A percentile compares a stretch with the other conserved stretches of the same genome.
Conservation (phyloP, 805 yeast species). For the Wickerhamiella azyma region DNA sequence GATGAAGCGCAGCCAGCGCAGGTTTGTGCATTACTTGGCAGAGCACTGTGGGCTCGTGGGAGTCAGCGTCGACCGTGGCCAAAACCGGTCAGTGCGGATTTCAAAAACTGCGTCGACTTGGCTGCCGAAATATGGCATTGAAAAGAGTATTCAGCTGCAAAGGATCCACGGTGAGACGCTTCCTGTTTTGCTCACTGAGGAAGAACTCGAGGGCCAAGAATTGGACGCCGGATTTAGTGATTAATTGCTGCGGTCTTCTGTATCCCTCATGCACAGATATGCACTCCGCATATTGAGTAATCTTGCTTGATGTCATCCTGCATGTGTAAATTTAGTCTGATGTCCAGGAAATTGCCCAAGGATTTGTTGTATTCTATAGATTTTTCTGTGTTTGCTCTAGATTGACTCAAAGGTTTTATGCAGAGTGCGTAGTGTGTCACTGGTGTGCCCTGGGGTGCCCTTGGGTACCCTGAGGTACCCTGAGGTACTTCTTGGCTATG, state of each 20-base stretch:
- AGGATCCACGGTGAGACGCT: constrained; percentile 3
- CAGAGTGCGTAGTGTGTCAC: too few species aligned
- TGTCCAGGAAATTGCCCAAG: too few species aligned
- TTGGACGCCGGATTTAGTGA: constrained; percentile 6
- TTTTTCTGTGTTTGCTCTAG: too few species aligned
- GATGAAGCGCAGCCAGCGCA: constrained; percentile 57
- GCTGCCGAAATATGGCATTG: constrained; percentile 10
- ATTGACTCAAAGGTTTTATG: too few species aligned
- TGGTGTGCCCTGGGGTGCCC: too few species aligned
- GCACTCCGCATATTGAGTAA: constrained; percentile 2
- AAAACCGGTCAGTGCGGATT: constrained; percentile 33
- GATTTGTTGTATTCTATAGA: too few species aligned
- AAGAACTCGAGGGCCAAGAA: not conserved
- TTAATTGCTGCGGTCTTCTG: not conserved
- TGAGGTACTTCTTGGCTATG: too few species aligned
- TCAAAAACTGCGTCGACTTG: constrained; percentile 9
- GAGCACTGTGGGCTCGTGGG: constrained; percentile 44
- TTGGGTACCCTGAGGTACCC: too few species aligned
- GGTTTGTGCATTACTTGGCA: constrained; percentile 54
- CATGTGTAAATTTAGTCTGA: not conserved
- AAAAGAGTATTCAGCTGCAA: constrained; percentile 8
- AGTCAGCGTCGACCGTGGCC: constrained; percentile 72
- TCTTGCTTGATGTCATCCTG: not conserved
- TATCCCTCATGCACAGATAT: not conserved
- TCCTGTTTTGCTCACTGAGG: not conserved